phyloP scores from a whole-genome alignment of 768 basidiomycete genomes.

The Leccinum disarticulatum region DNA sequence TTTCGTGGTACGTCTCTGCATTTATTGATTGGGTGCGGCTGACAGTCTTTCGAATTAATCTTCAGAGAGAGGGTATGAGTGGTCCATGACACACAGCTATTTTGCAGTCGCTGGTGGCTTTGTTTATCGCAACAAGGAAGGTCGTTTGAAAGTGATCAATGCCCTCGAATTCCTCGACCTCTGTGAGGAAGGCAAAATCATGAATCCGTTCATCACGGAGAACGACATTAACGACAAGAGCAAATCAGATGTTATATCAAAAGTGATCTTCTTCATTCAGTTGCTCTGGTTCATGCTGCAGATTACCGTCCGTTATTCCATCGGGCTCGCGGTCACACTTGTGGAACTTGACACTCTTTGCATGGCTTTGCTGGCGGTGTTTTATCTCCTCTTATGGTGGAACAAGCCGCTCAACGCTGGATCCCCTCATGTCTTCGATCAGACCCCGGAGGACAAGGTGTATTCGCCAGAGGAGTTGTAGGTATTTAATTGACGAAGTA shows the following conservation, averaged over 20 bases:
- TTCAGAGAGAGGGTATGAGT: not conserved
- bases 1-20: not conserved
- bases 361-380: not conserved
- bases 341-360: not conserved
- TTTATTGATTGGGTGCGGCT: not conserved
- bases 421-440: not conserved
- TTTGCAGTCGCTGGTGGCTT: not conserved
- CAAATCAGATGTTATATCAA: not conserved
- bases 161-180: not conserved
- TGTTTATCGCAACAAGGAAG: not conserved
- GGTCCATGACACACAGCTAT: not conserved
- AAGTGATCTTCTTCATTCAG: not conserved
- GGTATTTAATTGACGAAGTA: not conserved
- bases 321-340: not conserved
- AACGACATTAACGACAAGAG: slow-evolving; percentile 5
- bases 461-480: not conserved
- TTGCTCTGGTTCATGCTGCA: not conserved
- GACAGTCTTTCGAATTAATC: not conserved
- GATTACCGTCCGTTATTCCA: not conserved
- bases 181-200: not conserved
- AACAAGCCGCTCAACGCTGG: not conserved
- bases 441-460: not conserved
- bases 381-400: slow-evolving; percentile 1
- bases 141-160: not conserved
- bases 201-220: not conserved